Base-by-base conservation (phyloP, 1,139 yeast species). In the Groenewaldozyma sp. region DNA sequence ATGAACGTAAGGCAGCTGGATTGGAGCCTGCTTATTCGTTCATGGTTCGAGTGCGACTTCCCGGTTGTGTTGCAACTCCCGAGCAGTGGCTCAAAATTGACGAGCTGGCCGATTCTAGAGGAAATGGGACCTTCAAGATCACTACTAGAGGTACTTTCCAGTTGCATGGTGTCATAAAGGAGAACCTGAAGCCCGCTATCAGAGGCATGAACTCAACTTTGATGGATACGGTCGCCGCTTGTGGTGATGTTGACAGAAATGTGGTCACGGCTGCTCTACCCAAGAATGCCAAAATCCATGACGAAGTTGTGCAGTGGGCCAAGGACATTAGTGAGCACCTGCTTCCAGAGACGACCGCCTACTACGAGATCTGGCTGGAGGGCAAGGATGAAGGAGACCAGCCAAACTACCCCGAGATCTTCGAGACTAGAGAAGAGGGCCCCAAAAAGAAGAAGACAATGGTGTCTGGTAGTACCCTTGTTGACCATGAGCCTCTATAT, bases 121-220 rank as follows among this genome's bases (percentile, higher is more conserved):
- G 97, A 58, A 88, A 87, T 58, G 94, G 94, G 42, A 91, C 97
- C 14, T 73, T 91, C 62, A 91, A 91, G 67, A 72, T 91, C 54
- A 88, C 97, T 36, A 91, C 97, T 16, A 82, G 98, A 69, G 97
- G 96, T 34, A 91, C 98, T 11, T 87, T 82, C 76, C 98, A 91
- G 70, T 71, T 88, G 48, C 98, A 91, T 56, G 97, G 98, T 61
- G 78, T 91, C 45, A 84, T 91, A 43, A 91, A 91, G 66, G 88
- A 81, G 60, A 74, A 88, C 56, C 71, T 91, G 62, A 87, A 86
- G 64, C 87, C 93, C 16, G 81, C 95, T 2, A 84, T 91, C 50
- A 81, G 95, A 67, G 95, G 93, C 37, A 87, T 91, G 80, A 88
- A 88, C 61, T 69, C 94, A 19, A 82, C 80, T 10, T 73, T 88